Base-by-base conservation (phyloP, 1,139 yeast genomes). In the Citeromyces hawaiiensis region DNA sequence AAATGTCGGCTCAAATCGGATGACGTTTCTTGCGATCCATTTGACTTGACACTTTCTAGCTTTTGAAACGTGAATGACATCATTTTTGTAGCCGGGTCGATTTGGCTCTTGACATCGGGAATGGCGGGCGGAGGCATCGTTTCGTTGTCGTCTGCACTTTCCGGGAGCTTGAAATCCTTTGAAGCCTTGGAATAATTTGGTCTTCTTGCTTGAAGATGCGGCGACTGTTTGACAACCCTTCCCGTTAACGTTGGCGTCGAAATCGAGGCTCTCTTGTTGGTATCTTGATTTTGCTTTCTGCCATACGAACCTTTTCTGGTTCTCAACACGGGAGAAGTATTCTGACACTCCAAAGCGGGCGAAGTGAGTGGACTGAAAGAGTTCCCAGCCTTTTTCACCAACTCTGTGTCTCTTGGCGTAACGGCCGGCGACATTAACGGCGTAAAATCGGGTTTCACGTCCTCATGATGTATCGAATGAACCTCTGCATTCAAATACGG, bases 361-460 rank as follows among this genome's bases (percentile, higher is more conserved):
- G 85, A 76, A 2, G 85, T 74, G 45, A 79, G 52, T 1, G 73
- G 74, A 27, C 69, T 62, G 48, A 70, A 68, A 55, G 53, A 38
- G 49, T 53, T 36, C 54, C 18, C 31, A 3, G 21, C 33, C 23
- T 29, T 25, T 36, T 16, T 17, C 17, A 9, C 13, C 27, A 16
- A n/a, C 30, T 14, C 25, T 11, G 25, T 25, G 9, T 11, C 14
- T 4, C 18, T 13, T 16, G 36, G 17, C 17, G 17, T 19, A 31
- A 31, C 17, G 36, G 36, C 38, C 46, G 94, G 94, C 2, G 87
- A 78, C 10, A 81, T 72, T 40, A 83, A 62, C 0, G 94, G 93
- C 0, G 93, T 82, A 55, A 76, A 80, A 3, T 33, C 19, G 10
- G 19, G 35, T 7, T 19, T 19, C 21, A 19, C 21, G 21, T 19